Percentiles rank a stretch among this genome's conserved stretches.
Evolutionary conservation across 495 filamentous ascomycete genomes (phyloP).

Genomic region (Daldinia concentrica): DNA sequence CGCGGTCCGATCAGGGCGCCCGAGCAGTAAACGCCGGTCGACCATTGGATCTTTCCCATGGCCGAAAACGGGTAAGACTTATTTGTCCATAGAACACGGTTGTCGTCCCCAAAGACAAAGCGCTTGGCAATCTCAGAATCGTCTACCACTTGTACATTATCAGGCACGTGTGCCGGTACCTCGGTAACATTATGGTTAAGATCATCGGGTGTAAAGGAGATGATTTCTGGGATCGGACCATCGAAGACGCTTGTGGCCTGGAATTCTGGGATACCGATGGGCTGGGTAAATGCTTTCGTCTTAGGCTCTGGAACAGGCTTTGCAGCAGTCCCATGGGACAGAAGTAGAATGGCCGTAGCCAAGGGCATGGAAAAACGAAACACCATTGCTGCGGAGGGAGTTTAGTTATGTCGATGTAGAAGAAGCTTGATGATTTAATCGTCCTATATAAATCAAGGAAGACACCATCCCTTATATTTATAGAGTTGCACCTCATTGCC

Average conservation of each 20-base stretch:
- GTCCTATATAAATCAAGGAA: background rate
- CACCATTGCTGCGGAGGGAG: background rate
- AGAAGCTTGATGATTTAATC: background rate
- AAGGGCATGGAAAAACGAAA: background rate
- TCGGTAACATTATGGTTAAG: background rate
- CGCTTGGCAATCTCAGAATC: background rate
- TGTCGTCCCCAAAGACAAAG: conserved; percentile 9
- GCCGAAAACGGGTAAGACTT: conserved; percentile 8
- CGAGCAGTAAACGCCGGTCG: conserved; percentile 16
- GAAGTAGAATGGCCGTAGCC: background rate
- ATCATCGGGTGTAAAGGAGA: background rate
- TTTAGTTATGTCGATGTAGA: background rate
- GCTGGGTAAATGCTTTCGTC: background rate
- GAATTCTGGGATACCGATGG: background rate
- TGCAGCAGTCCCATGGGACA: background rate
- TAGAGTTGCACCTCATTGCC: background rate
- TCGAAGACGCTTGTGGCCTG: background rate
- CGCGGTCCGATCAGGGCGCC: conserved; percentile 23
- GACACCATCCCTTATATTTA: background rate
- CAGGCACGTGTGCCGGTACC: background rate
- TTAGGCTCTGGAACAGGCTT: background rate
- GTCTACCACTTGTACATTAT: background rate
- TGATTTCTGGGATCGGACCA: background rate
- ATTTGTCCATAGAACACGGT: conserved; percentile 20
- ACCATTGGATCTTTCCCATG: conserved; percentile 17